These are phyloP conservation scores for Xylariaceae sp. DNA, from an alignment of 2,329 filamentous ascomycete genomes.

Conservation along the genomic window DNA sequence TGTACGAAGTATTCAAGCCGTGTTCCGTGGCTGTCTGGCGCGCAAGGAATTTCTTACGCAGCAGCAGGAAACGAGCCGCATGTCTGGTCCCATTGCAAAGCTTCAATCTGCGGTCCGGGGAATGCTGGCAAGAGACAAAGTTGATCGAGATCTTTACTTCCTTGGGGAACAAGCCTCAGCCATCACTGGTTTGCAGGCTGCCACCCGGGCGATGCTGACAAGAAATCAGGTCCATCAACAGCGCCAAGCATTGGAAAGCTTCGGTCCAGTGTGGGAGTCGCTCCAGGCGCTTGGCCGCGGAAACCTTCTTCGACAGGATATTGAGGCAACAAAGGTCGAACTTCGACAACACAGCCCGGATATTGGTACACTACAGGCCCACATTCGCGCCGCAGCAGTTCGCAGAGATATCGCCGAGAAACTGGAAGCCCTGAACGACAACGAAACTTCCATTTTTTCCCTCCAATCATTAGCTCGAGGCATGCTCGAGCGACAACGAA, in stretches of 20 bases:
- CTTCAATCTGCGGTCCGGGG: slow-evolving; percentile 72
- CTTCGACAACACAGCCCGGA: slow-evolving; percentile 47
- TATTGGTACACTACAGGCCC: slow-evolving; percentile 53
- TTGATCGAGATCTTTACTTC: slow-evolving; percentile 41
- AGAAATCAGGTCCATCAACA: slow-evolving; percentile 57
- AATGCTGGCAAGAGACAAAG: slow-evolving; percentile 61
- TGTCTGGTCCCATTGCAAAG: slow-evolving; percentile 54
- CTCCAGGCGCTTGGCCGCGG: slow-evolving; percentile 54
- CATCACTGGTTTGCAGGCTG: slow-evolving; percentile 59
- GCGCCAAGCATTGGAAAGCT: slow-evolving; percentile 53
- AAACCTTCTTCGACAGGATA: slow-evolving; percentile 48
- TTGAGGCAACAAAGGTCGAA: slow-evolving; percentile 51
- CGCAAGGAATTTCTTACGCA: slow-evolving; percentile 60
- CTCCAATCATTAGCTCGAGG: slow-evolving; percentile 65
- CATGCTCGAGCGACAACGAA: slow-evolving; percentile 58
- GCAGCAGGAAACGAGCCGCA: slow-evolving; percentile 56
- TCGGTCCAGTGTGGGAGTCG: slow-evolving; percentile 53
- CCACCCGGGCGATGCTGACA: slow-evolving; percentile 63
- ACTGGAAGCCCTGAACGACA: slow-evolving; percentile 50
- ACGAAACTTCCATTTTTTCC: slow-evolving; percentile 48
- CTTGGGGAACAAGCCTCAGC: slow-evolving; percentile 29
- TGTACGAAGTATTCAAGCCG: slow-evolving; percentile 66
- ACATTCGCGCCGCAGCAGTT: slow-evolving; percentile 58
- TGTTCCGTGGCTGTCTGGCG: slow-evolving; percentile 67
- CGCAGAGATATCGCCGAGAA: slow-evolving; percentile 52